phyloP scores from a whole-genome alignment of 2,329 filamentous ascomycete genomes.

The Ophiostoma triangulosporum region DNA sequence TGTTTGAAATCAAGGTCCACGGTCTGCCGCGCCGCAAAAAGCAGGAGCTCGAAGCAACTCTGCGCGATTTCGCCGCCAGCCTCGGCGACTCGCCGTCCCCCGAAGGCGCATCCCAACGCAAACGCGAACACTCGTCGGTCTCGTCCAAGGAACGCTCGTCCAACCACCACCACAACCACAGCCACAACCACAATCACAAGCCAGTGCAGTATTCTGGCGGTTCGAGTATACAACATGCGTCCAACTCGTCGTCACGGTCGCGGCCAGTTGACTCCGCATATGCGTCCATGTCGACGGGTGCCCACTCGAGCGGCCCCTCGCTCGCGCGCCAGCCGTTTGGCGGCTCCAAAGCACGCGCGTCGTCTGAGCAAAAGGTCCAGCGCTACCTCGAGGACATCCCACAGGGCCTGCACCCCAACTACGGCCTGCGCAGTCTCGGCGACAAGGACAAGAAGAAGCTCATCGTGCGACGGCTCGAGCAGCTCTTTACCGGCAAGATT shows the following conservation, averaged over 20 bases:
- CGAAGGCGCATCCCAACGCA: conserved; percentile 26
- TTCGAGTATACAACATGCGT: conserved; percentile 36
- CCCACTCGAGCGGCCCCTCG: conserved; percentile 29
- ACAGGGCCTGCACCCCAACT: conserved; percentile 49
- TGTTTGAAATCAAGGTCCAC: conserved; percentile 75
- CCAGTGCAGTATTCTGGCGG: conserved; percentile 24
- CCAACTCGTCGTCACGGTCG: conserved; percentile 39
- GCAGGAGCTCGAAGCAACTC: conserved; percentile 58
- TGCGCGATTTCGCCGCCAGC: conserved; percentile 56
- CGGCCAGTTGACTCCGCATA: conserved; percentile 48
- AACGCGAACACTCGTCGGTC: conserved; percentile 27
- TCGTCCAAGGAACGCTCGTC: conserved; percentile 17
- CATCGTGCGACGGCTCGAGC: conserved; percentile 63
- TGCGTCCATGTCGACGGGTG: conserved; percentile 50
- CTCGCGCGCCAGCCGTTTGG: conserved; percentile 24
- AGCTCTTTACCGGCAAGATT: conserved; percentile 65
- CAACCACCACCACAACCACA: conserved; percentile 6
- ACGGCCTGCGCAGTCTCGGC: conserved; percentile 39
- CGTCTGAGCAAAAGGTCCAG: conserved; percentile 48
- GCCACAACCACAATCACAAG: neutral
- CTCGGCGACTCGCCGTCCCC: conserved; percentile 36
- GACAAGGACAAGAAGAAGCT: conserved; percentile 65
- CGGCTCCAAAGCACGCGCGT: conserved; percentile 25
- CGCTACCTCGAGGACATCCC: conserved; percentile 62
- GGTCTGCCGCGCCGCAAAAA: conserved; percentile 59